phyloP scores from a whole-genome alignment of 2,329 filamentous ascomycete genomes.

The Hypoxylon sp. region DNA sequence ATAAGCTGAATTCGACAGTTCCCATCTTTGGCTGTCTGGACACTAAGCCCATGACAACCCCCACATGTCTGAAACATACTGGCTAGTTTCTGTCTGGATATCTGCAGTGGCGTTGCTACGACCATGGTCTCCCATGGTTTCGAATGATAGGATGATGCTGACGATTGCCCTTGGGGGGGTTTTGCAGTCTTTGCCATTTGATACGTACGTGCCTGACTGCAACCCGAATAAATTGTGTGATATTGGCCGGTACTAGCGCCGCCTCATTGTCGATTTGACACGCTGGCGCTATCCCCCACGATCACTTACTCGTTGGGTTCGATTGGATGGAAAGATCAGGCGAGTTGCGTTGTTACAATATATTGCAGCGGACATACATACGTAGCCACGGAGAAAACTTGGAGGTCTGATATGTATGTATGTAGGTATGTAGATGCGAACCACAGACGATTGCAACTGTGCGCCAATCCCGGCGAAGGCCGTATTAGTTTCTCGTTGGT shows the following conservation, averaged over 20 bases:
- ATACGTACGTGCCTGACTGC: conserved; percentile 42
- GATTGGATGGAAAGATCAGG: conserved; percentile 37
- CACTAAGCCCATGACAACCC: conserved; percentile 36
- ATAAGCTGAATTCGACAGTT: conserved; percentile 35
- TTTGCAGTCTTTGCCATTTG: conserved; percentile 25
- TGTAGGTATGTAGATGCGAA: conserved; percentile 12
- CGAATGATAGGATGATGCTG: conserved; percentile 39
- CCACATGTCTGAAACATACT: conserved; percentile 49
- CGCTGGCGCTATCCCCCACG: conserved; percentile 31
- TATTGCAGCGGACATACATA: conserved; percentile 28
- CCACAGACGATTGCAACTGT: conserved; percentile 47
- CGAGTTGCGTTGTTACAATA: conserved; percentile 36
- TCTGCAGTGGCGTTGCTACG: conserved; percentile 48
- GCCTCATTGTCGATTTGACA: conserved; percentile 43
- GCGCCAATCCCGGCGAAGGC: conserved; percentile 43
- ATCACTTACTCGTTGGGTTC: conserved; percentile 26
- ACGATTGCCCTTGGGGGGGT: conserved; percentile 24
- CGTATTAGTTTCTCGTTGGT: conserved; percentile 29
- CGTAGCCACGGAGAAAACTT: conserved; percentile 21
- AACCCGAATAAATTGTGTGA: conserved; percentile 44
- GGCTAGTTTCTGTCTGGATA: conserved; percentile 46
- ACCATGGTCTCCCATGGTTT: conserved; percentile 32
- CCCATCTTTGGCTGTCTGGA: conserved; percentile 44
- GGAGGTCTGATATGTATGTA: conserved; percentile 10
- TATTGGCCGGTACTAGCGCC: conserved; percentile 29